phyloP scores from a whole-genome alignment of 1,284 basidiomycete species.

The Sanguinoderma infundibulare region DNA sequence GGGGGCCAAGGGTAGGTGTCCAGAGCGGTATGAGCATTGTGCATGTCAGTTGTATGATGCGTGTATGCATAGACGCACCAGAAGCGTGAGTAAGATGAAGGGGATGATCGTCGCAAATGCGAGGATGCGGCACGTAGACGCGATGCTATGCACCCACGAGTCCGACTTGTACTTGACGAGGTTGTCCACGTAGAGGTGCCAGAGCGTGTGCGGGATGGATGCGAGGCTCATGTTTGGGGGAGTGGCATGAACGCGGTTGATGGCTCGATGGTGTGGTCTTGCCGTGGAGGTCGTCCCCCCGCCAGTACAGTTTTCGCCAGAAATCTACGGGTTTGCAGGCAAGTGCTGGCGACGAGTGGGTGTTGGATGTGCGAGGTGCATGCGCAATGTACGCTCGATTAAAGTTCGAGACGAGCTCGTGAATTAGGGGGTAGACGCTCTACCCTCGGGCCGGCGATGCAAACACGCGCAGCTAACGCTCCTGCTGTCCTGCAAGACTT shows the following conservation, averaged over 20 bases:
- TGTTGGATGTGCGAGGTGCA: background rate
- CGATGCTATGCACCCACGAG: constrained; percentile 73
- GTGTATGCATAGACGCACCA: constrained; percentile 46
- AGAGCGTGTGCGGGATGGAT: constrained; percentile 45
- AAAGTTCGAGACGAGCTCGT: no score
- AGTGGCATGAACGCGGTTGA: background rate
- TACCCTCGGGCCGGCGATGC: background rate
- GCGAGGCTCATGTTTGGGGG: constrained; percentile 1
- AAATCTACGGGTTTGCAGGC: background rate
- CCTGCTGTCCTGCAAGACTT: no score
- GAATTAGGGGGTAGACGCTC: background rate
- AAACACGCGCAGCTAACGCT: no score
- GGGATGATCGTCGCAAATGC: constrained; percentile 68
- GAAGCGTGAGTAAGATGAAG: constrained; percentile 62
- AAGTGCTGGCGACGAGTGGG: background rate
- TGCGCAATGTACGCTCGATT: no score
- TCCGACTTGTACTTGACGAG: constrained; percentile 62
- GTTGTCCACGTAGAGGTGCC: constrained; percentile 62
- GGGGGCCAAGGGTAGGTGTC: no score
- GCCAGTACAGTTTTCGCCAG: background rate
- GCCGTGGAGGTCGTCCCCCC: background rate
- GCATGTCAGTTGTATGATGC: no score
- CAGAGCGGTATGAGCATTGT: background rate
- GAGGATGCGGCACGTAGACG: constrained; percentile 65
- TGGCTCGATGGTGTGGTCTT: background rate